phyloP scores from a whole-genome alignment of 352 stramenopile species.

The Elongisporangium undulatum region DNA sequence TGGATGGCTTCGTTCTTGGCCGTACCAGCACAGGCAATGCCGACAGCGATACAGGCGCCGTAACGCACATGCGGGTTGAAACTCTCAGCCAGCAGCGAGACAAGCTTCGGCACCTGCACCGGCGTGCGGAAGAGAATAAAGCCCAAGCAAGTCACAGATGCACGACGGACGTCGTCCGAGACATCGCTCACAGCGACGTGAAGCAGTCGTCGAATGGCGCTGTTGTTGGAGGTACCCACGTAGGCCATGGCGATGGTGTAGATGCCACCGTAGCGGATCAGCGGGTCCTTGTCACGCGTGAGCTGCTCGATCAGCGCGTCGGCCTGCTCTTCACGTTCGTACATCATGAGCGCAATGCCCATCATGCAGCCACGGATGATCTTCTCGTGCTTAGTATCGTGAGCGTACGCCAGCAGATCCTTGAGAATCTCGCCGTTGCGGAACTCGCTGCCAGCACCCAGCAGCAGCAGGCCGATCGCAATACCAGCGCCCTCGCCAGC shows the following conservation, averaged over 20 bases:
- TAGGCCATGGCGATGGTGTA: slow-evolving; percentile 98
- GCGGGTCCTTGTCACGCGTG: slow-evolving; percentile 94
- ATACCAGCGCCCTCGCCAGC: slow-evolving; percentile 96
- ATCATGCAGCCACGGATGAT: slow-evolving; percentile 98
- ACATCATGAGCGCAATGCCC: slow-evolving; percentile 98
- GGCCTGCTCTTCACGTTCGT: slow-evolving; percentile 95
- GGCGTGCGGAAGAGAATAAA: slow-evolving; percentile 98
- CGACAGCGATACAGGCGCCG: slow-evolving; percentile 97
- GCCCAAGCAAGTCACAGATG: slow-evolving; percentile 95
- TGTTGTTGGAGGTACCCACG: slow-evolving; percentile 97
- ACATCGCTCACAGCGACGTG: slow-evolving; percentile 99
- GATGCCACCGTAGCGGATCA: slow-evolving; percentile 98
- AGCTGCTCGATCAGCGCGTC: slow-evolving; percentile 98
- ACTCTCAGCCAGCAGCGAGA: slow-evolving; percentile 96
- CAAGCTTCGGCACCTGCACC: slow-evolving; percentile 90
- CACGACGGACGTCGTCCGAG: slow-evolving; percentile 97
- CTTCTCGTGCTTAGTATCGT: slow-evolving; percentile 99
- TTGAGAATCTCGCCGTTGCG: slow-evolving; percentile 82
- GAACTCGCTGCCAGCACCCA: slow-evolving; percentile 91
- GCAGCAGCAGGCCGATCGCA: slow-evolving; percentile 96
- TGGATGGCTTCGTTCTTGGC: slow-evolving; percentile 96
- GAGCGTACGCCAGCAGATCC: slow-evolving; percentile 96
- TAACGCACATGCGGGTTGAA: slow-evolving; percentile 99
- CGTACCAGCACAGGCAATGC: slow-evolving; percentile 96
- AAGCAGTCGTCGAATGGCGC: slow-evolving; percentile 94